Base-by-base conservation (phyloP, 2,329 filamentous ascomycete species). In the Colletotrichum euphorbiae region DNA sequence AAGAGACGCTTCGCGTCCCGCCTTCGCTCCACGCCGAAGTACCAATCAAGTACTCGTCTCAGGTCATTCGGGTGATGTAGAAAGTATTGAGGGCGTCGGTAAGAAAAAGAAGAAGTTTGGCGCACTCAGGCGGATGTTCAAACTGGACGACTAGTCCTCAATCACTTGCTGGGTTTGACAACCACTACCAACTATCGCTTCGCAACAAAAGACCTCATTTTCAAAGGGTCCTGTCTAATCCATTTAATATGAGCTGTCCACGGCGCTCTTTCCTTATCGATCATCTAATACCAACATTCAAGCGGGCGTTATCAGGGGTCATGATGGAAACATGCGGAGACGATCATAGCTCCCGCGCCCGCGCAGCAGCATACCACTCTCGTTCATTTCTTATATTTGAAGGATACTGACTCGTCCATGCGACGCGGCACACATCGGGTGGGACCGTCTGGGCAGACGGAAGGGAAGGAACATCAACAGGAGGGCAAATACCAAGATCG, bases 61-160 rank as follows among this genome's bases (percentile, higher is more conserved):
- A 3, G 54, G 48, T 13, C 24, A 36, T 6, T 46, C 40, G 4
- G 48, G 43, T 8, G 62, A 64, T 2, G 50, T 60, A 36, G 69
- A 69, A 28, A 68, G 45, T 12, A 60, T 62, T 46, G 70, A 69
- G 38, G 71, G 70, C 7, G 58, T 45, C 4, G 56, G 55, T 42
- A 76, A 73, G 70, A 84, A 79, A 80, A 88, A 86, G 80, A 93
- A 92, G 84, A 91, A 90, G 78, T 93, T 93, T 77, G 84, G 85
- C 46, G 80, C 82, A 62, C 77, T 93, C 75, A 87, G 91, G 76
- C 87, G 83, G 76, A 90, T 91, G 77, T 91, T 93, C 78, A 77
- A 82, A 46, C 75, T 86, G 64, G 75, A 84, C 69, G 82, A 84
- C 69, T 84, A 80, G 79, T 31, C 17, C 52, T 61, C 57, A 11